These are phyloP conservation scores for Neurospora sp. DNA, from an alignment of 495 filamentous ascomycete genomes.

Conservation along the genomic window DNA sequence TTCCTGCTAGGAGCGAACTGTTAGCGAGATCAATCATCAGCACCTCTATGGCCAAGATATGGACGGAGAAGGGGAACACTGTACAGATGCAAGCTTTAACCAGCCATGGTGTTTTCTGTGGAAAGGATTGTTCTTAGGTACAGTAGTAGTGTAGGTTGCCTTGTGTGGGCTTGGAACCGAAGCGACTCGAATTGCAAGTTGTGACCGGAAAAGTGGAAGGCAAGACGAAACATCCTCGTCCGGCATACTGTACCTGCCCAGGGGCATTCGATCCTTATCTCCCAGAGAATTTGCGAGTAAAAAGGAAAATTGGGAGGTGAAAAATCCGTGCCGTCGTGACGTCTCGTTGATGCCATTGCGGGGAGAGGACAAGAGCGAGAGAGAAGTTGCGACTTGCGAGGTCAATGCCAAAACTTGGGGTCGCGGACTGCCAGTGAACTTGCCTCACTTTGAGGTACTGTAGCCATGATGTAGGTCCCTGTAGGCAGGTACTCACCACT, in stretches of 20 bases:
- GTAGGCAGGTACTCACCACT: not conserved
- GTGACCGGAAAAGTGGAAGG: not conserved
- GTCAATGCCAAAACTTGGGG: not conserved
- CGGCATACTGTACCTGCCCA: not conserved
- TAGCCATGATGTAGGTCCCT: not conserved
- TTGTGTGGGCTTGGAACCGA: not conserved
- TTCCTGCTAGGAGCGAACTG: not conserved
- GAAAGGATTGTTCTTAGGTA: not conserved
- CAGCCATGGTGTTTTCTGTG: not conserved
- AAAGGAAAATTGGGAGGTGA: not conserved
- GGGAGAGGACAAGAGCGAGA: not conserved
- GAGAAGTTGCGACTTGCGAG: not conserved
- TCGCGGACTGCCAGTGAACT: not conserved
- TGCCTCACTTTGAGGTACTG: not conserved
- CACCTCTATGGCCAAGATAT: not conserved
- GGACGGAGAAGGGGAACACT: not conserved
- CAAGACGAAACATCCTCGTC: not conserved
- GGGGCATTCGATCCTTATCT: not conserved
- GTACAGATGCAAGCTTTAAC: not conserved
- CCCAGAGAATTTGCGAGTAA: not conserved
- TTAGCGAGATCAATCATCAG: not conserved
- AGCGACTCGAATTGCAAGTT: not conserved
- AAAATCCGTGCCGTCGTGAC: not conserved
- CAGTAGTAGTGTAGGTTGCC: not conserved
- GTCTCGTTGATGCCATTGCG: not conserved